A percentile compares a stretch with the other conserved stretches of the same genome.
phyloP scores from a whole-genome alignment of 805 yeast genomes.

The Lipomyces oligophaga region DNA sequence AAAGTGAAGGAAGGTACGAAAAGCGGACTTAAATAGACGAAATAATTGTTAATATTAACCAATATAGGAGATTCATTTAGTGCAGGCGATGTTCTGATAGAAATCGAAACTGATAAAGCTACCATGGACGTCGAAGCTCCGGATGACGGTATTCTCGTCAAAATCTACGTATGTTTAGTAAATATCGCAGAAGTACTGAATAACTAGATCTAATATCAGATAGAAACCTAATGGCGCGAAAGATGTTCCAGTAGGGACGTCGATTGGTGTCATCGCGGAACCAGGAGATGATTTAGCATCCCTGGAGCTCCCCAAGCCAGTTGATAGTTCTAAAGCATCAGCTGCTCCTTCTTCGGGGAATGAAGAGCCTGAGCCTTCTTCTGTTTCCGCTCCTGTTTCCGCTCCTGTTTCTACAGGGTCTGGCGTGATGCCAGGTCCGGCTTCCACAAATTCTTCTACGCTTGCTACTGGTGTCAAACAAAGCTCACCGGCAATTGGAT shows the following conservation, averaged over 20 bases:
- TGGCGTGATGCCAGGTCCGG: conserved; percentile 9
- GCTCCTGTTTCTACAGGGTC: conserved; percentile 3
- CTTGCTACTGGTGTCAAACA: conserved; percentile 6
- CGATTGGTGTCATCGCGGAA: conserved; percentile 88
- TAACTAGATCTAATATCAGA: neutral
- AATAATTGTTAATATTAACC: neutral
- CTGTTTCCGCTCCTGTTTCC: conserved; percentile 10
- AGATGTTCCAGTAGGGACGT: conserved; percentile 77
- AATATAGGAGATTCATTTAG: conserved; percentile 54
- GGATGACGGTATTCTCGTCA: conserved; percentile 87
- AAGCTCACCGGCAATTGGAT: conserved; percentile 14
- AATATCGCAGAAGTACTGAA: neutral
- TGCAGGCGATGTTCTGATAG: conserved; percentile 94
- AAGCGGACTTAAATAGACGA: neutral
- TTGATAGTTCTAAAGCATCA: conserved; percentile 26
- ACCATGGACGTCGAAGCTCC: conserved; percentile 96
- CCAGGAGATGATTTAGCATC: conserved; percentile 73
- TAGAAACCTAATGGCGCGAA: conserved; percentile 61
- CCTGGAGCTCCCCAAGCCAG: conserved; percentile 54
- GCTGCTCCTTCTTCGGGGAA: conserved; percentile 8
- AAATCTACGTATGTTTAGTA: conserved; percentile 49
- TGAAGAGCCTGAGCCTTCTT: conserved; percentile 8
- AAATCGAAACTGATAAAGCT: conserved; percentile 96
- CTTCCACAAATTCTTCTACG: conserved; percentile 6
- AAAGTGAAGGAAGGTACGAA: conserved; percentile 63